Evolutionary conservation across 2,329 filamentous ascomycete genomes (phyloP).

Genomic region (Aspergillus sp.): DNA sequence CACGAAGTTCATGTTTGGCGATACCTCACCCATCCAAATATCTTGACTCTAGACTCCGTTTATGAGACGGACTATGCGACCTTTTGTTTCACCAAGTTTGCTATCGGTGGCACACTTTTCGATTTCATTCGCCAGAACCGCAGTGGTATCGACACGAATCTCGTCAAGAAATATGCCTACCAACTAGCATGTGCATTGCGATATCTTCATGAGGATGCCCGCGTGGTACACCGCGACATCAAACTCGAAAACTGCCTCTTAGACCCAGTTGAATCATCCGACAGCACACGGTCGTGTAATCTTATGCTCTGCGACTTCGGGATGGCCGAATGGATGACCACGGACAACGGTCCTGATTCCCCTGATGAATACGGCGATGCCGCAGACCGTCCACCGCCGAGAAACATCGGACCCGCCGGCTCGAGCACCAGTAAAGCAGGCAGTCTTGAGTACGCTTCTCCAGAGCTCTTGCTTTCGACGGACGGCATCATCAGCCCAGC

Average conservation of each 20-base stretch:
- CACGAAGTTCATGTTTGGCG: conserved; percentile 62
- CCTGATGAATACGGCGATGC: conserved; percentile 42
- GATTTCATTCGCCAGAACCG: conserved; percentile 53
- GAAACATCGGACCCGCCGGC: conserved; percentile 47
- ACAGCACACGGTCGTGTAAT: conserved; percentile 45
- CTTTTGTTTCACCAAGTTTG: conserved; percentile 59
- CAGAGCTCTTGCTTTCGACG: conserved; percentile 37
- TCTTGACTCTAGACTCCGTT: conserved; percentile 54
- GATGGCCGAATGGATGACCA: conserved; percentile 58
- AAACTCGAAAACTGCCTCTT: conserved; percentile 62
- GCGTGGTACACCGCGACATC: conserved; percentile 59
- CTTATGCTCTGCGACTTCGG: conserved; percentile 61
- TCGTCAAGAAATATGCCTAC: conserved; percentile 54
- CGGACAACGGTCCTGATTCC: conserved; percentile 45
- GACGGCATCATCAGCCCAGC: conserved; percentile 40
- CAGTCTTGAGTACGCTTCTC: conserved; percentile 49
- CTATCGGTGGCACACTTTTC: conserved; percentile 56
- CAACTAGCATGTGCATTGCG: conserved; percentile 57
- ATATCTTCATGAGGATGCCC: conserved; percentile 60
- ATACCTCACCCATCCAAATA: conserved; percentile 54
- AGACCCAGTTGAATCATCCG: conserved; percentile 44
- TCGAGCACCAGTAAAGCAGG: conserved; percentile 52
- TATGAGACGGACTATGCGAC: conserved; percentile 62
- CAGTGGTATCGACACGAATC: conserved; percentile 41
- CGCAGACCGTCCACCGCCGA: conserved; percentile 40